Percentiles rank a stretch among this genome's conserved stretches.
phyloP scores from a whole-genome alignment of 140 eudicot genomes.

The Cichorium intybus region DNA sequence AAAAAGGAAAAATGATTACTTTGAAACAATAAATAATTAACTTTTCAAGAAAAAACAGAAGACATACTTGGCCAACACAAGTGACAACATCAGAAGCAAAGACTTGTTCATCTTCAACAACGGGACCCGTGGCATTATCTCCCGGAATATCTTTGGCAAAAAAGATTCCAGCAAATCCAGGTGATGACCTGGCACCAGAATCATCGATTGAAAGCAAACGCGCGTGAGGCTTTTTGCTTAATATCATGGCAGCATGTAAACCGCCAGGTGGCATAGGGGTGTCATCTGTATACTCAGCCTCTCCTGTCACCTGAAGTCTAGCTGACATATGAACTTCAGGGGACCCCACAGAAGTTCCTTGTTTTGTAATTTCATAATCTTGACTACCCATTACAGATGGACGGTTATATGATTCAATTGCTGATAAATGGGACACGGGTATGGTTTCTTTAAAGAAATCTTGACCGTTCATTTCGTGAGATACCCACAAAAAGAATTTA shows the following conservation, averaged over 20 bases:
- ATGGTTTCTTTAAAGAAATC: constrained; percentile 44
- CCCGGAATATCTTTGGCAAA: constrained; percentile 88
- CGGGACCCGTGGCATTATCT: constrained; percentile 53
- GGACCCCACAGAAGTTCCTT: constrained; percentile 81
- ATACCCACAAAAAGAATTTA: constrained; percentile 88
- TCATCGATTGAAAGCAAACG: constrained; percentile 78
- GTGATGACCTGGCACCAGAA: constrained; percentile 72
- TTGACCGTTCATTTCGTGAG: constrained; percentile 72
- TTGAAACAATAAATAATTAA: background rate
- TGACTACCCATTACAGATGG: constrained; percentile 77
- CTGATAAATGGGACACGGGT: constrained; percentile 72
- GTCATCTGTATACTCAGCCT: constrained; percentile 98
- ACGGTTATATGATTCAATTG: constrained; percentile 52
- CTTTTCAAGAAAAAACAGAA: background rate
- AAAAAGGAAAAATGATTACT: background rate
- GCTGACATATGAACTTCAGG: constrained; percentile 96
- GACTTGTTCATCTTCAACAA: constrained; percentile 75
- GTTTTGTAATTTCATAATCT: constrained; percentile 70
- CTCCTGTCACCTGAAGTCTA: constrained; percentile 90
- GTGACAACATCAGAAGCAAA: constrained; percentile 89
- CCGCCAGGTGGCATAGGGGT: constrained; percentile 78
- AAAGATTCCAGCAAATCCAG: constrained; percentile 82
- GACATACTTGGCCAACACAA: constrained; percentile 91
- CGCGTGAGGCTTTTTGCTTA: constrained; percentile 94
- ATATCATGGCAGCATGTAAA: constrained; percentile 80